Base-by-base conservation (phyloP, 257 asterid genomes). In the Scutellaria minor region DNA sequence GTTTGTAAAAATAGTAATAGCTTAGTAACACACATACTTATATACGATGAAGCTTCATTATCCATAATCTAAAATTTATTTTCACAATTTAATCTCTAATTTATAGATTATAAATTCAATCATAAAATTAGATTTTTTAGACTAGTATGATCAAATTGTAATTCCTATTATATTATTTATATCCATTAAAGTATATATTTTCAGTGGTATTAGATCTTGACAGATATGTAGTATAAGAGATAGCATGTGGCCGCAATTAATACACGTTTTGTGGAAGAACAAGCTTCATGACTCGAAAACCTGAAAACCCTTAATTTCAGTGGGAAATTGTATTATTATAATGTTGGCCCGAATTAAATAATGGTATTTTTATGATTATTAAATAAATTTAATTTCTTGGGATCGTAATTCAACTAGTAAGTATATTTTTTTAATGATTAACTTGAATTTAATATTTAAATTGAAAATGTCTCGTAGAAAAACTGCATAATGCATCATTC, bases 171-270 rank as follows among this genome's bases (percentile, higher is more conserved):
- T 14, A 47, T 52, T 24, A 56, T 70, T 52, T 31, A 4, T 31
- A 3, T 52, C 7, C 27, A 56, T 68, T 61, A 70, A 73, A 73
- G 9, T 66, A 65, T 79, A 15, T 51, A 31, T 63, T 68, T 78
- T 73, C 46, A 70, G 68, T 72, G 68, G 85, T 27, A 57, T 61
- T 79, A 75, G 83, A 80, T 85, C 84, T 78, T 59, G 76, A 70
- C 69, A 55, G 70, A 14, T 71, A 53, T 80, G 68, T 77, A 51
- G 52, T 81, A 63, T 41, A 66, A 64, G 76, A 57, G 52, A 13
- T 35, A 60, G 78, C 87, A 82, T 83, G 84, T 86, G 91, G 79
- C 66, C 42, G 70, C 82, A 74, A 77, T 71, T 57, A 79, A 68
- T 79, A 22, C 61, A 41, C 45, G 56, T 12, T 47, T 63, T 40